Conservation (phyloP, 805 yeast species). For the Yarrowia divulgata region DNA sequence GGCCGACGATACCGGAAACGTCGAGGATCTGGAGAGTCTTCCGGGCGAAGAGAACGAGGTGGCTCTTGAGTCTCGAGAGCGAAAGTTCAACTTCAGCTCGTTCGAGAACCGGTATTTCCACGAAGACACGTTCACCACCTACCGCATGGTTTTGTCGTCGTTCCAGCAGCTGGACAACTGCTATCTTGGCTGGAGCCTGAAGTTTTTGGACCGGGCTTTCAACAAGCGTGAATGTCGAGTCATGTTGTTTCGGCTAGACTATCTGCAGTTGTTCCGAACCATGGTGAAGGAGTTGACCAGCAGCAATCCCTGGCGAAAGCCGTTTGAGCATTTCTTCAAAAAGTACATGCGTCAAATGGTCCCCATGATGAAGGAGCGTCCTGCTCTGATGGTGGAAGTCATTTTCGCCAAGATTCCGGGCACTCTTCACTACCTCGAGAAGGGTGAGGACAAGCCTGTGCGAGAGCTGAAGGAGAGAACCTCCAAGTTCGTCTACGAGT, state of each 20-base stretch:
- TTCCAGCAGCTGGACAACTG: slow-evolving; percentile 14
- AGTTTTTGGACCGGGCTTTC: slow-evolving; percentile 28
- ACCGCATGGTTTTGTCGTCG: slow-evolving; percentile 42
- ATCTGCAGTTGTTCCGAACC: slow-evolving; percentile 65
- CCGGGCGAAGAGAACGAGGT: slow-evolving; percentile 48
- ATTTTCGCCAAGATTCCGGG: slow-evolving; percentile 62
- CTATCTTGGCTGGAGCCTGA: slow-evolving; percentile 29
- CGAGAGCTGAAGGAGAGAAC: slow-evolving; percentile 40
- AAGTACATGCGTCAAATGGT: slow-evolving; percentile 69
- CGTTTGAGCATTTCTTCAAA: slow-evolving; percentile 68
- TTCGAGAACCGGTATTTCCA: slow-evolving; percentile 58
- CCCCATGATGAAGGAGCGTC: slow-evolving; percentile 58
- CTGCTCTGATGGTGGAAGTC: slow-evolving; percentile 65
- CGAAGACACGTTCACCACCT: slow-evolving; percentile 61
- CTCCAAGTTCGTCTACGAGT: slow-evolving; percentile 47
- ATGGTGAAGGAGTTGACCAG: slow-evolving; percentile 60
- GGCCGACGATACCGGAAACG: slow-evolving; percentile 41
- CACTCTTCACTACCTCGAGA: slow-evolving; percentile 61
- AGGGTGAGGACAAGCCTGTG: slow-evolving; percentile 61
- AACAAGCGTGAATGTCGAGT: slow-evolving; percentile 59
- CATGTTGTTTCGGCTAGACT: slow-evolving; percentile 71
- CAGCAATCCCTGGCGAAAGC: slow-evolving; percentile 57
- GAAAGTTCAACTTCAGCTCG: slow-evolving; percentile 57
- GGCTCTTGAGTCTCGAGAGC: slow-evolving; percentile 52
- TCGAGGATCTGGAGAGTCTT: slow-evolving; percentile 41